These are phyloP conservation scores for Aspergillus piperis DNA, from an alignment of 2,329 filamentous ascomycete genomes.

Conservation along the genomic window DNA sequence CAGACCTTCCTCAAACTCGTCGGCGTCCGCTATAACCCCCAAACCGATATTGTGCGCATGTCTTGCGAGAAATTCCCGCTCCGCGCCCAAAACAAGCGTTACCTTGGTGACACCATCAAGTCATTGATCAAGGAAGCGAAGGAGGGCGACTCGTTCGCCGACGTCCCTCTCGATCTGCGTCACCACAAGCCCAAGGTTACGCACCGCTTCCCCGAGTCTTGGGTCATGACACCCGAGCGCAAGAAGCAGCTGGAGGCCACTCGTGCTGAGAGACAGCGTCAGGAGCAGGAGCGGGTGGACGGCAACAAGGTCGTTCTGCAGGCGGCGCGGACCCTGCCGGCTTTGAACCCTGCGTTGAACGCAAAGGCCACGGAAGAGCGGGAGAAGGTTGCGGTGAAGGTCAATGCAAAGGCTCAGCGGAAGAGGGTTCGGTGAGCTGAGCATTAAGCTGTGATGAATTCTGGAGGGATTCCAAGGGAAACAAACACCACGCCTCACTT, in stretches of 20 bases:
- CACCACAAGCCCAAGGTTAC: slow-evolving; percentile 73
- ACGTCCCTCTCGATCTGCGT: slow-evolving; percentile 84
- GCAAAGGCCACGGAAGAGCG: slow-evolving; percentile 23
- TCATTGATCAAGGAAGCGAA: slow-evolving; percentile 73
- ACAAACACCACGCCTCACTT: too few species aligned
- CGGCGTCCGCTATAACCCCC: slow-evolving; percentile 84
- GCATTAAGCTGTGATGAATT: neutral
- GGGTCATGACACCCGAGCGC: slow-evolving; percentile 75
- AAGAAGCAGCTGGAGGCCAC: slow-evolving; percentile 64
- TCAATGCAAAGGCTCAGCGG: slow-evolving; percentile 18
- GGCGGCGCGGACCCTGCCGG: slow-evolving; percentile 35
- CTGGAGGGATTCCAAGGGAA: too few species aligned
- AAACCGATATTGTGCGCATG: slow-evolving; percentile 80
- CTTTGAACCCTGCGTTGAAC: slow-evolving; percentile 34
- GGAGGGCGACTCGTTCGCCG: slow-evolving; percentile 81
- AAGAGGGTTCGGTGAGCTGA: slow-evolving; percentile 19
- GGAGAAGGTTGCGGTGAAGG: slow-evolving; percentile 24
- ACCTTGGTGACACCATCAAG: slow-evolving; percentile 76
- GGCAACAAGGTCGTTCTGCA: slow-evolving; percentile 43
- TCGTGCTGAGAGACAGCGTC: slow-evolving; percentile 52
- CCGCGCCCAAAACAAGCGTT: slow-evolving; percentile 95
- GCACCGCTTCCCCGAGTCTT: slow-evolving; percentile 75
- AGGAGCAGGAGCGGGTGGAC: slow-evolving; percentile 64
- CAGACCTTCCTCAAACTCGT: slow-evolving; percentile 84
- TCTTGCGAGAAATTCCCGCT: slow-evolving; percentile 86